phyloP scores from a whole-genome alignment of 441 rosid genomes.

The Erysimum cheiri region DNA sequence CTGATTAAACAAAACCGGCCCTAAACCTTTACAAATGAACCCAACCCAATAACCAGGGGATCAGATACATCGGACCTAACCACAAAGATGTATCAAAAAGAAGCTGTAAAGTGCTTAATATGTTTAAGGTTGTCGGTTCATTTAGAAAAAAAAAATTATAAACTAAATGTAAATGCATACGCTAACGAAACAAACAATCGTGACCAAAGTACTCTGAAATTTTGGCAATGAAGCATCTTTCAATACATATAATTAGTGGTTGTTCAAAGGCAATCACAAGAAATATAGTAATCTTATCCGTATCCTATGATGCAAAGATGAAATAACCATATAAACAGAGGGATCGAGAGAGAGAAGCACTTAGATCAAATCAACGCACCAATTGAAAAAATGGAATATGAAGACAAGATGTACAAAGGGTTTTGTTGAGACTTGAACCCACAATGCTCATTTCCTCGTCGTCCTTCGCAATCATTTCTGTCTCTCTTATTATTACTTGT shows the following conservation, averaged over 20 bases:
- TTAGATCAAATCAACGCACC: conserved; percentile 26
- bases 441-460: background rate
- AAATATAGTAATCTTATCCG: conserved; percentile 11
- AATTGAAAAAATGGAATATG: conserved; percentile 16
- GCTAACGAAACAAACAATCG: background rate
- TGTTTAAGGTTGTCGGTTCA: background rate
- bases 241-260: background rate
- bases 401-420: conserved; percentile 14
- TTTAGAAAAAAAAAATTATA: background rate
- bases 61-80: background rate
- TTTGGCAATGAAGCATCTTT: background rate
- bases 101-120: background rate
- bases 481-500: conserved; percentile 32
- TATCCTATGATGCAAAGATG: conserved; percentile 11
- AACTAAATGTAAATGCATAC: background rate
- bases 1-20: background rate
- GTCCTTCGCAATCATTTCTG: conserved; percentile 7
- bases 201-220: background rate
- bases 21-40: background rate
- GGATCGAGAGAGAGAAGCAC: background rate
- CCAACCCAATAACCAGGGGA: background rate
- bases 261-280: background rate
- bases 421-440: conserved; percentile 28
- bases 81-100: background rate
- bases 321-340: conserved; percentile 6